Percentiles rank a stretch among this genome's conserved stretches.
Evolutionary conservation across 441 rosid species (phyloP).

Genomic region (Corymbia calophylla): DNA sequence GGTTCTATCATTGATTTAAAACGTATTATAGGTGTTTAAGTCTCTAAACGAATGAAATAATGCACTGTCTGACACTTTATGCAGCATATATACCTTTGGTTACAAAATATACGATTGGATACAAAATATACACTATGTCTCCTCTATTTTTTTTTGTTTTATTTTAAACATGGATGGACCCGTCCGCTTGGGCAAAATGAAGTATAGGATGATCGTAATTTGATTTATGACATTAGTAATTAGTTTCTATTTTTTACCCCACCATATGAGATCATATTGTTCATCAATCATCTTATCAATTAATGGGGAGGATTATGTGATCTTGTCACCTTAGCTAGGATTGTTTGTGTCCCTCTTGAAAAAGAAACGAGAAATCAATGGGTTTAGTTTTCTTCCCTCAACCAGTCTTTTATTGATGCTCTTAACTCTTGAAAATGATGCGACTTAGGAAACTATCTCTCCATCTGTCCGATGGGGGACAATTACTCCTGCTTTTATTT

Average conservation of each 20-base stretch:
- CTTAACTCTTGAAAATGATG: neutral
- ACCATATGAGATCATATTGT: neutral
- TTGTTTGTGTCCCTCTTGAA: neutral
- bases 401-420: neutral
- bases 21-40: neutral
- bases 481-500: neutral
- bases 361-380: neutral
- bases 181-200: neutral
- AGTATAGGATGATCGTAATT: neutral
- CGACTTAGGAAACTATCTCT: neutral
- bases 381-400: neutral
- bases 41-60: neutral
- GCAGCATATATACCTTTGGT: neutral
- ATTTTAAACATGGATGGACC: neutral
- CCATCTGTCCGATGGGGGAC: neutral
- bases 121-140: neutral
- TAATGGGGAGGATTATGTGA: neutral
- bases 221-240: neutral
- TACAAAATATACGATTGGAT: neutral
- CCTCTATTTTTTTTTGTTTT: neutral
- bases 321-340: neutral
- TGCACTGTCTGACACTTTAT: neutral
- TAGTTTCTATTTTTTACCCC: neutral
- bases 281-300: neutral
- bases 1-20: neutral